phyloP scores from a whole-genome alignment of 164 flowering plant genomes.

The Warburgia ugandensis region DNA sequence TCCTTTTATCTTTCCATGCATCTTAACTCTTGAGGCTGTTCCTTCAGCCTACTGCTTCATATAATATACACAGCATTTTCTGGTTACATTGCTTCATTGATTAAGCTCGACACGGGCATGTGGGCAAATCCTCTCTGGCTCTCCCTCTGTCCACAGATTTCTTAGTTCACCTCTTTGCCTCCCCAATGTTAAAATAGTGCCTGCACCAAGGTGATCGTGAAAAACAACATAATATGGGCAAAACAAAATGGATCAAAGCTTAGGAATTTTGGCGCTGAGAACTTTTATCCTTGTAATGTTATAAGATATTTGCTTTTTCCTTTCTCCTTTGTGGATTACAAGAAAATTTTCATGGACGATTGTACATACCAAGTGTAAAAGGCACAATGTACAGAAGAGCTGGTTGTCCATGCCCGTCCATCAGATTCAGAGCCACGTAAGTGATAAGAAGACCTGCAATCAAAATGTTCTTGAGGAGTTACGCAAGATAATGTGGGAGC shows the following conservation, averaged over 20 bases:
- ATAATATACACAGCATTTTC: too few relatives aligned
- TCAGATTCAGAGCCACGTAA: conserved; percentile 79
- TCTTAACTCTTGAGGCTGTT: too few relatives aligned
- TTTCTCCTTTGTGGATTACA: not conserved
- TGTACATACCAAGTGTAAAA: conserved; percentile 59
- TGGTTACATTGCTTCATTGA: too few relatives aligned
- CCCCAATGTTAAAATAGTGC: conserved; percentile 56
- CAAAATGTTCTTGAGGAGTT: not conserved
- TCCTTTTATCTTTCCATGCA: too few relatives aligned
- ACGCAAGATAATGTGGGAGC: too few relatives aligned
- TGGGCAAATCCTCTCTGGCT: conserved; percentile 60
- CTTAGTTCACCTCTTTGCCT: conserved; percentile 58
- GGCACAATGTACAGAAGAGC: conserved; percentile 93
- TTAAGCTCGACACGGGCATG: conserved; percentile 60
- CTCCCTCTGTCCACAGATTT: conserved; percentile 63
- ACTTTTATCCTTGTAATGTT: not conserved
- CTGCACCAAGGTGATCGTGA: conserved; percentile 25
- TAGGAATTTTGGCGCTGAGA: not conserved
- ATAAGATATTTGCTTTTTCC: not conserved
- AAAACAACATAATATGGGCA: not conserved
- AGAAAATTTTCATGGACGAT: too few relatives aligned
- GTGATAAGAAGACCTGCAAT: conserved; percentile 75
- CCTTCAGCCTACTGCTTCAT: too few relatives aligned
- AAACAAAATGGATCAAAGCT: too few relatives aligned
- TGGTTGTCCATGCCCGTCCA: conserved; percentile 98